These are phyloP conservation scores for Neoscytalidium dimidiatum DNA, from an alignment of 2,329 filamentous ascomycete genomes.

Conservation along the genomic window DNA sequence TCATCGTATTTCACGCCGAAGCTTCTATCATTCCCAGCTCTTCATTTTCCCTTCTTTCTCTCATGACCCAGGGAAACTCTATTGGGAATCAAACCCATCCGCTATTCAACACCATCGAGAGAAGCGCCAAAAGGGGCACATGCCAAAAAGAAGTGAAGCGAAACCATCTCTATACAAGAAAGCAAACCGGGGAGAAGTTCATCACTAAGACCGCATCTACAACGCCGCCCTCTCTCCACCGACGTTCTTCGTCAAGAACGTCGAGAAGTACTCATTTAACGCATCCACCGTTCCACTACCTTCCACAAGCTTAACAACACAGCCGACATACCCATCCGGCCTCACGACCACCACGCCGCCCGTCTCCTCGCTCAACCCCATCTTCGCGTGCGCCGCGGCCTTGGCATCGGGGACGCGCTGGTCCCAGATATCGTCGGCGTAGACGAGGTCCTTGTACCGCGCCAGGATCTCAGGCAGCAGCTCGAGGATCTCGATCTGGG, in stretches of 20 bases:
- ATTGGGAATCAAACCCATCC: neutral
- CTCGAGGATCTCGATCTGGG: conserved; percentile 70
- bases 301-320: conserved; percentile 72
- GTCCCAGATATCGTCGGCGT: conserved; percentile 82
- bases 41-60: conserved; percentile 24
- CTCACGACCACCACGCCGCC: conserved; percentile 82
- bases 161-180: neutral
- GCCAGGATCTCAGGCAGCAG: conserved; percentile 71
- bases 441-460: conserved; percentile 79
- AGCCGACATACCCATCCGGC: conserved; percentile 84
- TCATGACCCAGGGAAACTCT: conserved; percentile 9
- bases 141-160: neutral
- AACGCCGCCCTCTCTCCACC: conserved; percentile 37
- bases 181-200: neutral
- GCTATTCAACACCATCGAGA: neutral
- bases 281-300: conserved; percentile 80
- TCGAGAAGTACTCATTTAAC: conserved; percentile 77
- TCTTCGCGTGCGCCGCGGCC: conserved; percentile 81
- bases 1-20: too few species aligned
- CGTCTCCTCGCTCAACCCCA: conserved; percentile 72
- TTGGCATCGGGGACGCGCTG: conserved; percentile 66
- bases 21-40: too few species aligned
- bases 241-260: conserved; percentile 66
- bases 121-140: neutral
- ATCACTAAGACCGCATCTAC: conserved; percentile 1